Evolutionary conservation across 495 filamentous ascomycete genomes (phyloP), one percentile per base, ranked within the genome.

Genomic region (Aspergillus coremiiformis): DNA sequence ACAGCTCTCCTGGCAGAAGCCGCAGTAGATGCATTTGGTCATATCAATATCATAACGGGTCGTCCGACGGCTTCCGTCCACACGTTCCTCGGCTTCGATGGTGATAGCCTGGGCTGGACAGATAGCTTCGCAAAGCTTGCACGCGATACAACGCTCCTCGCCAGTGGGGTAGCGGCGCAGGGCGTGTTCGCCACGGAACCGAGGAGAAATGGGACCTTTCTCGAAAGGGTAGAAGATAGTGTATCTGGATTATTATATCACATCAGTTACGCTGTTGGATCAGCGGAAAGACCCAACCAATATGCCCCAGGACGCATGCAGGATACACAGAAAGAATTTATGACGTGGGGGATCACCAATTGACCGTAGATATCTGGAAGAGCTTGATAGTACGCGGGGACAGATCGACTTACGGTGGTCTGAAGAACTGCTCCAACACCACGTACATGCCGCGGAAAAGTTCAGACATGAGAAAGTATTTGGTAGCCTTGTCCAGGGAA

Each of bases 11-110:
- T 98, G 93, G 79, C 93, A 98, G 78, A 94, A 94, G 12, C 93
- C 93, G 67, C 93, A 98, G 80, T 97, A 98, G 68, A 98, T 98
- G 73, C 93, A 98, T 78, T 98, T 98, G 66, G 93, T 97, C 93
- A 98, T 98, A 78, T 98, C 93, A 68, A 98, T 95, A 74, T 98
- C 93, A 73, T 98, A 98, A 65, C 91, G 83, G 46, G 92, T 96
- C 43, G 93, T 98, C 62, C 93, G 81, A 64, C 93, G 81, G 60
- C 87, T 93, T 39, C 93, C 93, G 63, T 98, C 93, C 63, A 84
- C 87, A 71, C 93, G 90, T 75, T 98, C 93, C 65, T 98, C 93
- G 42, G 93, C 94, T 74, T 98, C 93, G 61, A 98, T 98, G 20
- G 92, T 97, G 67, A 97, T 98, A 58, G 90, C 90, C 71, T 90